Conservation (phyloP, 2,329 filamentous ascomycete species). For the Calonectria henricotiae region DNA sequence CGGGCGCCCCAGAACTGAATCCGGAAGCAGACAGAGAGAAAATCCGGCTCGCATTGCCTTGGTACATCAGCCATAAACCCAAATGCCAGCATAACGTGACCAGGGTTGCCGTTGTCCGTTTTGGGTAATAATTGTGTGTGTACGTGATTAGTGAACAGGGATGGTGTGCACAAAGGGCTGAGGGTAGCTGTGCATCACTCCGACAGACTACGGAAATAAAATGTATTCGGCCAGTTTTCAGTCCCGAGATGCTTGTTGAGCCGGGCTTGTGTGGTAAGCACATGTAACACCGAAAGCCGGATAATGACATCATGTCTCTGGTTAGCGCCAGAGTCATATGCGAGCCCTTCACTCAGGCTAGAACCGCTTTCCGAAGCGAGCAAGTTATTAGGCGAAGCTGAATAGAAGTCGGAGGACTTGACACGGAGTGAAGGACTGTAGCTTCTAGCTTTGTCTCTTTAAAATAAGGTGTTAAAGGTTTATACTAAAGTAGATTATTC, state of each 20-base stretch:
- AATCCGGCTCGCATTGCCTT: too few species aligned
- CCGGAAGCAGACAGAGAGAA: not conserved
- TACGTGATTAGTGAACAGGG: not conserved
- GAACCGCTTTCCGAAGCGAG: not conserved
- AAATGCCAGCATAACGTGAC: too few species aligned
- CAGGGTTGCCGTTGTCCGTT: not conserved
- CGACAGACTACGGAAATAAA: not conserved
- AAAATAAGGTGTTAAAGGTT: too few species aligned
- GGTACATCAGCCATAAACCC: too few species aligned
- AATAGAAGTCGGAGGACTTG: too few species aligned
- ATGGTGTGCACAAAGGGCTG: not conserved
- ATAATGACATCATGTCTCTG: not conserved
- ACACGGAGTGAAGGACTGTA: too few species aligned
- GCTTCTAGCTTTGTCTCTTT: too few species aligned
- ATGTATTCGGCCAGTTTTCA: not conserved
- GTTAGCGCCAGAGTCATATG: not conserved
- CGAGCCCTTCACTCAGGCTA: not conserved
- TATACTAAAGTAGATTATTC: too few species aligned
- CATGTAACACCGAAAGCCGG: not conserved
- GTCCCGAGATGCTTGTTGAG: not conserved
- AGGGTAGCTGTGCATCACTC: not conserved
- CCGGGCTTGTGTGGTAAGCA: not conserved
- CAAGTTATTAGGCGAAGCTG: not conserved
- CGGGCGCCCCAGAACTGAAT: not conserved
- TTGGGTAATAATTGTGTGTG: not conserved